Percentiles rank a stretch among this genome's conserved stretches.
These are phyloP conservation scores for Beverwykella pulmonaria DNA, from an alignment of 495 filamentous ascomycete genomes.

Conservation along the genomic window DNA sequence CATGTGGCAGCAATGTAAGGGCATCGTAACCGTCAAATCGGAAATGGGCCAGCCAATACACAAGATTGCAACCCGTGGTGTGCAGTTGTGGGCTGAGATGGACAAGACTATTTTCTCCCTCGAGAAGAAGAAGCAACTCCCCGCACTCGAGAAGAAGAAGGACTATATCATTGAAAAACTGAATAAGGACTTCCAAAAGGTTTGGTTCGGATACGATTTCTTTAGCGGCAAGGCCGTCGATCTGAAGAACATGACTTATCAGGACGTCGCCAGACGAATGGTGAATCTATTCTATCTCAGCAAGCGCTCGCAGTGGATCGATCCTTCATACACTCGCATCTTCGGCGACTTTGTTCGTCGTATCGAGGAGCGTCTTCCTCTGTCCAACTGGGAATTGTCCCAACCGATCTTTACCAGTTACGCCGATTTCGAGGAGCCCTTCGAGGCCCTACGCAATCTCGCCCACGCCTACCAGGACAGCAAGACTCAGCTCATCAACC, in stretches of 20 bases:
- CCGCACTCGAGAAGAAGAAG: conserved; percentile 38
- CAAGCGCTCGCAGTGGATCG: conserved; percentile 48
- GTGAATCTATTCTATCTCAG: conserved; percentile 47
- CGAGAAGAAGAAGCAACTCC: conserved; percentile 37
- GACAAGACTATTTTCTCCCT: conserved; percentile 48
- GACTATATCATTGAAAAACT: conserved; percentile 43
- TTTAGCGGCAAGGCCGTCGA: conserved; percentile 38
- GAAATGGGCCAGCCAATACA: conserved; percentile 54
- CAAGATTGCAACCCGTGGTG: conserved; percentile 49
- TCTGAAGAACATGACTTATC: conserved; percentile 50
- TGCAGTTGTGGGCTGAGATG: conserved; percentile 48
- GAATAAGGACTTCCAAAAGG: conserved; percentile 48
- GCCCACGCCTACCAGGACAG: conserved; percentile 35
- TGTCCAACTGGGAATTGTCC: conserved; percentile 17
- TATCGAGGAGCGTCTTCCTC: conserved; percentile 38
- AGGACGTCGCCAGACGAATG: conserved; percentile 44
- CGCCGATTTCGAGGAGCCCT: conserved; percentile 16
- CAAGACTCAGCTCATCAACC: conserved; percentile 37
- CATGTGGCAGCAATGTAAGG: conserved; percentile 46
- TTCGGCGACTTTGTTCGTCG: conserved; percentile 42
- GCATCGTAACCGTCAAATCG: conserved; percentile 48
- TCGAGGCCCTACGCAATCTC: conserved; percentile 11
- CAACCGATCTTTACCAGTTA: conserved; percentile 20
- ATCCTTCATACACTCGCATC: conserved; percentile 43
- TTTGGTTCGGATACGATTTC: conserved; percentile 48